Conservation (phyloP, 139 green algal genomes). For the Pseudopediastrum boryanum region DNA sequence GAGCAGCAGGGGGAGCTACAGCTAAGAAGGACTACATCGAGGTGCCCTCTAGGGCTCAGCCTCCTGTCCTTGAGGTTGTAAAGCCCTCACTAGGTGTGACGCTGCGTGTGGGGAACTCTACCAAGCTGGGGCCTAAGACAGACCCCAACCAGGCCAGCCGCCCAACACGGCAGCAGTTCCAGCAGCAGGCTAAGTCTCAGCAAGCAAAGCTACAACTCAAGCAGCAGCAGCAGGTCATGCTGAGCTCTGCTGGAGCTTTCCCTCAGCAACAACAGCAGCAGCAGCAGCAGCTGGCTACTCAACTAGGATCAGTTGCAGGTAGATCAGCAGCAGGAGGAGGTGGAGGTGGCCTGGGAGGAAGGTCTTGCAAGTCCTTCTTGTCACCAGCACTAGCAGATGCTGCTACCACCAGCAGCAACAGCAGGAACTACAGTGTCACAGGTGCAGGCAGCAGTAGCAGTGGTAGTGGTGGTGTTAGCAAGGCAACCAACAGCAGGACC, state of each 20-base stretch:
- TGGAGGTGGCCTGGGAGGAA: too few species aligned
- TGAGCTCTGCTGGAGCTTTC: not conserved
- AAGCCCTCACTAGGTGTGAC: constrained; percentile 27
- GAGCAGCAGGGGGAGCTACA: not conserved
- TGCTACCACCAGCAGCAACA: not conserved
- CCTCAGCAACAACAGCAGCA: not conserved
- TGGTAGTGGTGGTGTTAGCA: not conserved
- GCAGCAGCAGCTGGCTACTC: too few species aligned
- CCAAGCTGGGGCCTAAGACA: constrained; percentile 27
- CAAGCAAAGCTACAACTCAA: not conserved
- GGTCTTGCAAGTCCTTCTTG: too few species aligned
- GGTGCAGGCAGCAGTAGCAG: not conserved
- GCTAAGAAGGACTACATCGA: constrained; percentile 40
- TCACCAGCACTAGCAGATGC: not conserved
- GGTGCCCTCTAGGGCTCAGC: constrained; percentile 41
- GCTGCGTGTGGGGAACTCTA: constrained; percentile 19
- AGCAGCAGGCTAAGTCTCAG: constrained; percentile 32
- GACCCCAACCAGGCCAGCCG: constrained; percentile 1
- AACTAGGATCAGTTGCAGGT: too few species aligned
- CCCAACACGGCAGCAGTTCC: constrained; percentile 12
- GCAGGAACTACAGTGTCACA: not conserved
- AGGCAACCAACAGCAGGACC: too few species aligned
- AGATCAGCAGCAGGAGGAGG: too few species aligned
- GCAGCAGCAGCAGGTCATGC: not conserved
- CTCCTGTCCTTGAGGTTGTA: constrained; percentile 44